A percentile compares a stretch with the other conserved stretches of the same genome.
Evolutionary conservation across 2,329 filamentous ascomycete genomes (phyloP).

Genomic region (Diaporthe australafricana): DNA sequence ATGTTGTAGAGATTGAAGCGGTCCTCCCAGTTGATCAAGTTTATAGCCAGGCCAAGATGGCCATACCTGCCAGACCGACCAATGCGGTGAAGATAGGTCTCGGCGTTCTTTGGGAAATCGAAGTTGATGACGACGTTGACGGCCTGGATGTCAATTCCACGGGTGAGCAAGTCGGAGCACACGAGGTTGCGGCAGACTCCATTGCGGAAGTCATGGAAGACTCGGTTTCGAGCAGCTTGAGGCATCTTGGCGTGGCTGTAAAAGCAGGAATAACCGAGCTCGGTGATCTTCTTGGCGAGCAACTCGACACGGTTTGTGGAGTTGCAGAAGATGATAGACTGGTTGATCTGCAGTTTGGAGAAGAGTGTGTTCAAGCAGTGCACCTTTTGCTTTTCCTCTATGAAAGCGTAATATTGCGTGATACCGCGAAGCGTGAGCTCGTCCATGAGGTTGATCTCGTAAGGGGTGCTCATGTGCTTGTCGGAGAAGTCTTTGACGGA

Average conservation of each 20-base stretch:
- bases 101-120: conserved; percentile 98
- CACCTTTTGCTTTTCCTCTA: conserved; percentile 99
- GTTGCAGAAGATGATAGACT: conserved; percentile 99
- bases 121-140: conserved; percentile 99
- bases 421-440: conserved; percentile 98
- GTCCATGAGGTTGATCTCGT: conserved; percentile 99
- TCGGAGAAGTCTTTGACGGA: conserved; percentile 98
- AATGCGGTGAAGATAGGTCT: conserved; percentile 98
- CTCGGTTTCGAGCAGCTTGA: conserved; percentile 94
- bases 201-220: conserved; percentile 99
- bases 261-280: conserved; percentile 98
- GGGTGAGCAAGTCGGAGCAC: conserved; percentile 95
- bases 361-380: conserved; percentile 99
- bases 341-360: conserved; percentile 99
- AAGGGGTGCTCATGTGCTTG: conserved; percentile 95
- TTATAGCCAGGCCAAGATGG: conserved; percentile 96
- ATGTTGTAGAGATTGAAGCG: conserved; percentile 99
- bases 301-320: conserved; percentile 98
- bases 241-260: conserved; percentile 99
- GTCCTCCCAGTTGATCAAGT: conserved; percentile 99
- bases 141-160: conserved; percentile 99
- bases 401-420: conserved; percentile 98
- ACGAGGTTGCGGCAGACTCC: conserved; percentile 98
- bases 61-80: conserved; percentile 97
- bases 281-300: conserved; percentile 98